Base-by-base conservation (phyloP, 208 protist species). In the Leishmania guyanensis region DNA sequence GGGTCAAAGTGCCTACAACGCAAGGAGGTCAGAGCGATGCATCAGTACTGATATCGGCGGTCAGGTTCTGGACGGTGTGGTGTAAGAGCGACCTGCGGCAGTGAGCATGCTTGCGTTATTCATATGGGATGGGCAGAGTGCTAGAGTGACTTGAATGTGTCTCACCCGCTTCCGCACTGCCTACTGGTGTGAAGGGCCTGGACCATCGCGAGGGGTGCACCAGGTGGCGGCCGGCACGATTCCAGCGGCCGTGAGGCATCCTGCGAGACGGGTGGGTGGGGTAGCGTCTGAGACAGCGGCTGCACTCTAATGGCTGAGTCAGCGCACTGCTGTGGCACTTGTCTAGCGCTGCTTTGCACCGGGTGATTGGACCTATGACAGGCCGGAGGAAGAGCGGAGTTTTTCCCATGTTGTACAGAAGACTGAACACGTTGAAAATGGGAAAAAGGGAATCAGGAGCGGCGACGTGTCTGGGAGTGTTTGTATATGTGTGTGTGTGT, bases 401-500 rank as follows among this genome's bases (percentile, higher is more conserved):
- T 73, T 29, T 20, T 36, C 46, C 53, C 39, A 71, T 73, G 43
- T 54, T 54, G 22, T 53, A n/a, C 14, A 16, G 46, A 8, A 54
- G 5, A 53, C 10, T 4, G 26, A 22, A 26, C 26, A 17, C 0
- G 20, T 8, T 29, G 69, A 29, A 6, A 46, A 4, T 36, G 39
- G 14, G 29, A 36, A 60, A 5, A 39, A 29, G 43, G 50, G 29
- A 8, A 20, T 8, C 0, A 54, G 4, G 17, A 73, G 39, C 26
- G 62, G n/a, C 58, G 26, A 14, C 58, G 22, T 26, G n/a, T 64
- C 0, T 33, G 2, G 58, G 58, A 29, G 58, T 39, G 14, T 66
- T 9, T 68, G 14, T 43, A 14, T 14, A 53, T 29, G 46, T 77
- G 74, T 78, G 60, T 78, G 60, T 74, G 46, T 77, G 26, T 75